Base-by-base conservation (phyloP, 345 rosid genomes). In the Eucalyptus caleyi region DNA sequence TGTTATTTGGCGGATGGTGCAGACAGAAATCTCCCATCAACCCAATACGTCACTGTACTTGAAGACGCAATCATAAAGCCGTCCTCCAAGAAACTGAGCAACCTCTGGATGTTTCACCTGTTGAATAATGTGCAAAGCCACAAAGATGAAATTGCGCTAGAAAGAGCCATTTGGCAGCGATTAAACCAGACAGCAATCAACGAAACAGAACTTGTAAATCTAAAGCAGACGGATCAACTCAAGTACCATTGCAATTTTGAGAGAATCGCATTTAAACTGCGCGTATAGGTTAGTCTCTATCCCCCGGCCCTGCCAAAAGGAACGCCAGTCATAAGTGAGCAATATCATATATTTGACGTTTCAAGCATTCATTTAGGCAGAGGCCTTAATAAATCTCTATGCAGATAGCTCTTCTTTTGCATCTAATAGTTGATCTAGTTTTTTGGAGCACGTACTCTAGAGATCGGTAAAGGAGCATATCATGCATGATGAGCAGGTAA, bases 81-180 rank as follows among this genome's bases (percentile, higher is more conserved):
- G 92, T 54, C 99, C 99, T 89, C 99, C 99, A 3, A 98, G 98
- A 93, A 98, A 98, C 94, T 98, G 97, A 18, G 99, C 99, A 90
- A 98, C 99, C 92, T 98, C 99, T 16, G 93, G 95, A 93, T 98
- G 99, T 92, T 98, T 98, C 88, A 98, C 99, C 99, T 98, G 94
- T 90, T 62, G 87, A 72, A 45, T 9, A 23, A 86, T 45, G 81
- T 27, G 56, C 49, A 81, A 49, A 81, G 82, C 26, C 82, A 34
- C 82, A 72, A 9, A 69, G 44, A 72, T 18, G 82, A 72, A 72
- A 72, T 69, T 69, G 23, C 40, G 81, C 81, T 32, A 34, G 81
- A 34, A 72, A 34, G 13, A 69, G 81, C 2, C 40, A 77, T 40
- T 77, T 21, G 83, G 83, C 83, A 77, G 83, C 5, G 16, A 40